Conservation (phyloP, 352 stramenopile genomes). For the Globisporangium parvum region DNA sequence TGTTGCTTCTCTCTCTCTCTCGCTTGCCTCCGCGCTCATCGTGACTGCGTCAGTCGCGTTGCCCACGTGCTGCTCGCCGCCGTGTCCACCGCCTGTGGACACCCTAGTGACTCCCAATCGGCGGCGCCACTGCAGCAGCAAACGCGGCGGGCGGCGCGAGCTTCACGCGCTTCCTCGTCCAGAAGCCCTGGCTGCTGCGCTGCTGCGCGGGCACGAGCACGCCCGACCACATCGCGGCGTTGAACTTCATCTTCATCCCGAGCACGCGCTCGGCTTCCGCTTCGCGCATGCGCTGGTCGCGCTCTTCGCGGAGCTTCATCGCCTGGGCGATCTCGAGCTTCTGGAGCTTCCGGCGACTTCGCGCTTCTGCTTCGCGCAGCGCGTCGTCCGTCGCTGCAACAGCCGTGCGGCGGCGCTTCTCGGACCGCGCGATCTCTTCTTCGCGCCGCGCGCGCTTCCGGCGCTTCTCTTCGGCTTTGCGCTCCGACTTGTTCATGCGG, state of each 20-base stretch:
- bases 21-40: too few species aligned
- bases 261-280: conserved; percentile 35
- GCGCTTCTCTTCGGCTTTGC: conserved; percentile 80
- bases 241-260: conserved; percentile 56
- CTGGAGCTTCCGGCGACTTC: conserved; percentile 59
- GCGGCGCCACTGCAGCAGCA: conserved; percentile 21
- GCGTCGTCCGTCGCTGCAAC: conserved; percentile 77
- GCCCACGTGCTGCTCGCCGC: too few species aligned
- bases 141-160: conserved; percentile 45
- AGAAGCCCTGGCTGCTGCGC: conserved; percentile 35
- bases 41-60: too few species aligned
- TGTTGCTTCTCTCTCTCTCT: too few species aligned
- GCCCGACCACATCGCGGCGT: conserved; percentile 48
- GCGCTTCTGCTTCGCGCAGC: conserved; percentile 66
- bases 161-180: conserved; percentile 53
- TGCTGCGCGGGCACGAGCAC: conserved; percentile 26
- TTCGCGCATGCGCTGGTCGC: conserved; percentile 44
- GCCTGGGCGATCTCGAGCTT: conserved; percentile 66
- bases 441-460: conserved; percentile 66
- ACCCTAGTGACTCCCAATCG: conserved; percentile 18
- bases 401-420: conserved; percentile 72
- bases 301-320: conserved; percentile 53
- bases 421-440: conserved; percentile 68
- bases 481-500: conserved; percentile 80
- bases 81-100: too few species aligned